A percentile compares a stretch with the other conserved stretches of the same genome.
Evolutionary conservation across 148 eudicot genomes (phyloP).

Genomic region (Vaccinium corymbosum): DNA sequence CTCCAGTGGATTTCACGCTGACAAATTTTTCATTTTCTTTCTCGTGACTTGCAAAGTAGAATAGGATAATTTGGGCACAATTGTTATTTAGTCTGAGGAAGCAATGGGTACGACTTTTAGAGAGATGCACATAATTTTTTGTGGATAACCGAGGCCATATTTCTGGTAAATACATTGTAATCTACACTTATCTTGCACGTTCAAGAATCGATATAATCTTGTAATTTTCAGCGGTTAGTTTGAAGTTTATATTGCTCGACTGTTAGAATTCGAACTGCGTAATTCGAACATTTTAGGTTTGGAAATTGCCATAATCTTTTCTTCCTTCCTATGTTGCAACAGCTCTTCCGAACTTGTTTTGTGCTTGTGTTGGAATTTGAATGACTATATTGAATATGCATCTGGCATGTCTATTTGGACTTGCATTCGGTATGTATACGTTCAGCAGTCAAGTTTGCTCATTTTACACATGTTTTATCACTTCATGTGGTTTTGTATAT

Average conservation of each 20-base stretch:
- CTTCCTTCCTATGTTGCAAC: not conserved
- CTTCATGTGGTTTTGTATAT: not conserved
- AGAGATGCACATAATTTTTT: not conserved
- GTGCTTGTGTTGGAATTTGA: not conserved
- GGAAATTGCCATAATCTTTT: not conserved
- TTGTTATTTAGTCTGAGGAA: not conserved
- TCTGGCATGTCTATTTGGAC: slow-evolving; percentile 1
- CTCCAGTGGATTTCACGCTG: not conserved
- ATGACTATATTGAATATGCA: not conserved
- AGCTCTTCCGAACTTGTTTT: not conserved
- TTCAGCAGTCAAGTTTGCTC: not conserved
- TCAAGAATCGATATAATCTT: not conserved
- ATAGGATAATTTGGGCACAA: slow-evolving; percentile 3
- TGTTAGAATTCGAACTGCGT: not conserved
- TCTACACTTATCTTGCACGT: not conserved
- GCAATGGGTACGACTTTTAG: not conserved
- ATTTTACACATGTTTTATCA: not conserved
- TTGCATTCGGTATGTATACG: not conserved
- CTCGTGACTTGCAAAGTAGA: not conserved
- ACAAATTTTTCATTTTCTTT: not conserved
- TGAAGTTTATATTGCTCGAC: not conserved
- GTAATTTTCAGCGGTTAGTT: not conserved
- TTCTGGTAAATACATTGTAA: not conserved
- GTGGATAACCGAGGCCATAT: not conserved
- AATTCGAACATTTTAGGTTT: not conserved